A percentile compares a stretch with the other conserved stretches of the same genome.
Conservation (phyloP, 805 yeast species). For the Metschnikowia drakensbergensis region DNA sequence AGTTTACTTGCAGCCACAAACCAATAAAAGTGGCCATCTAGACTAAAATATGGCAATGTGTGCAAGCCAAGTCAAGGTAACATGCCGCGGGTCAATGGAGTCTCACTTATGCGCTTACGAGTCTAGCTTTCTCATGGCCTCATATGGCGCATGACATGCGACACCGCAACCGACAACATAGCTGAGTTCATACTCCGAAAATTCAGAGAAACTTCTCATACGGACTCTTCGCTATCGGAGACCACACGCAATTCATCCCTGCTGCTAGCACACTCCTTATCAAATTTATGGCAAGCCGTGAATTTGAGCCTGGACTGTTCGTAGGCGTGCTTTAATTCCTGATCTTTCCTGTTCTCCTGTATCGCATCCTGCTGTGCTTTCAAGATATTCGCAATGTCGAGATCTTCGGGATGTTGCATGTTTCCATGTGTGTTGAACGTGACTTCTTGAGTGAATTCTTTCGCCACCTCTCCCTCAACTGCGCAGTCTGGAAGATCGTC, state of each 20-base stretch:
- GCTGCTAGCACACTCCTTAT: slow-evolving; percentile 27
- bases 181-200: neutral
- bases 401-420: slow-evolving; percentile 31
- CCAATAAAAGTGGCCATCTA: neutral
- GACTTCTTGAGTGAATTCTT: slow-evolving; percentile 36
- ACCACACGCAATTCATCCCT: slow-evolving; percentile 14
- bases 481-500: slow-evolving; percentile 48
- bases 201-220: too few relatives aligned
- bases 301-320: slow-evolving; percentile 17
- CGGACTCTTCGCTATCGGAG: neutral
- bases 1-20: neutral
- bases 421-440: slow-evolving; percentile 35
- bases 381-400: slow-evolving; percentile 36
- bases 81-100: slow-evolving; percentile 1
- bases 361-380: slow-evolving; percentile 38
- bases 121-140: neutral
- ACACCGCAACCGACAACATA: neutral
- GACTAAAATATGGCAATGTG: neutral
- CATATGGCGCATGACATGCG: neutral
- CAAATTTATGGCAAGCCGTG: slow-evolving; percentile 15
- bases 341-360: slow-evolving; percentile 39
- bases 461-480: slow-evolving; percentile 33
- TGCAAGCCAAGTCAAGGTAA: neutral
- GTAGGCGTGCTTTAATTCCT: slow-evolving; percentile 39
- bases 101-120: slow-evolving; percentile 4